These are phyloP conservation scores for Coffea canephora DNA, from an alignment of 257 asterid genomes.

Conservation along the genomic window DNA sequence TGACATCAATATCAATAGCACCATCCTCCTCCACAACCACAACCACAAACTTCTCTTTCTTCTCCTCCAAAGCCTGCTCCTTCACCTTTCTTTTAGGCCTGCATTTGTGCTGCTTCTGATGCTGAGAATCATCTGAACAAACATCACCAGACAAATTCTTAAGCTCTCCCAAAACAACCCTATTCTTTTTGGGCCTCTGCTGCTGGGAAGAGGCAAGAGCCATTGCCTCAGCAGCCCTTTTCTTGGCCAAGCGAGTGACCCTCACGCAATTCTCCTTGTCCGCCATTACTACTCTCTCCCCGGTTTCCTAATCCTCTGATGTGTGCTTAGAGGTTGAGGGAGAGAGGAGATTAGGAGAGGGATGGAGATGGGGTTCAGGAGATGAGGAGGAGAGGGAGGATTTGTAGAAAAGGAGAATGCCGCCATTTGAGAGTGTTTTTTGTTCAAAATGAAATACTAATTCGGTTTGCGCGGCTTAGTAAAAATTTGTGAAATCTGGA, in stretches of 20 bases:
- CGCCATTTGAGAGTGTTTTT: slow-evolving; percentile 37
- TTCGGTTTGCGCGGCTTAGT: slow-evolving; percentile 25
- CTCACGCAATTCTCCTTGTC: slow-evolving; percentile 58
- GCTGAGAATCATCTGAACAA: slow-evolving; percentile 13
- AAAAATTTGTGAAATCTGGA: neutral
- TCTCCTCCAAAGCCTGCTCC: slow-evolving; percentile 21
- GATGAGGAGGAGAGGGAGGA: neutral
- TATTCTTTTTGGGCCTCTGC: slow-evolving; percentile 42
- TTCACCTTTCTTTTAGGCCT: slow-evolving; percentile 33
- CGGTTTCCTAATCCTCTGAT: neutral
- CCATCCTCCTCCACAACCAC: slow-evolving; percentile 9
- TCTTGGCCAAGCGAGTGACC: slow-evolving; percentile 78
- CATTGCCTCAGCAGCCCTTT: slow-evolving; percentile 57
- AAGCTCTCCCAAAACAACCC: slow-evolving; percentile 84
- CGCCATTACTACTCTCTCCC: slow-evolving; percentile 43
- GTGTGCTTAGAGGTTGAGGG: neutral
- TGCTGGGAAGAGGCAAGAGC: slow-evolving; percentile 20
- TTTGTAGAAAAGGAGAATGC: slow-evolving; percentile 17
- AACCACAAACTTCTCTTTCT: slow-evolving; percentile 22
- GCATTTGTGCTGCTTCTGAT: neutral
- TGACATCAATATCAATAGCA: slow-evolving; percentile 32
- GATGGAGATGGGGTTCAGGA: neutral
- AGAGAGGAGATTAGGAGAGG: neutral
- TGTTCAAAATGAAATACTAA: slow-evolving; percentile 25
- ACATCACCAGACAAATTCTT: slow-evolving; percentile 36